Evolutionary conservation across 2,329 filamentous ascomycete genomes (phyloP).

Genomic region (Sporothrix variecibatus): DNA sequence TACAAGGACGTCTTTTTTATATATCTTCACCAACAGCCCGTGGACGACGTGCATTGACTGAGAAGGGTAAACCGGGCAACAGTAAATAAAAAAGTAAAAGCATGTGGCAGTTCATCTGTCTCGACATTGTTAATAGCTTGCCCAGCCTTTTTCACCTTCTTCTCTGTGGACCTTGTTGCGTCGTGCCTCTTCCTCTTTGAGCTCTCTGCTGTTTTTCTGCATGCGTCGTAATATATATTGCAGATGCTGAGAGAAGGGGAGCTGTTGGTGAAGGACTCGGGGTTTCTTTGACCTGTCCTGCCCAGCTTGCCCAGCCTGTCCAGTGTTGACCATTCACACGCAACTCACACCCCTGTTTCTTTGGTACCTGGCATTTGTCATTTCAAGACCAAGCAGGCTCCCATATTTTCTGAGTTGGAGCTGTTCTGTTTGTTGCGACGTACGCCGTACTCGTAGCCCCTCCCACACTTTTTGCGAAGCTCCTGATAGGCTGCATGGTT

Average conservation of each 20-base stretch:
- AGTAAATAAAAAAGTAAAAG: not conserved
- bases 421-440: not conserved
- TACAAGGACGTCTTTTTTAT: not conserved
- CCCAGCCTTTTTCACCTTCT: not conserved
- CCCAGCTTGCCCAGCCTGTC: not conserved
- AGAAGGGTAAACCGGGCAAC: not conserved
- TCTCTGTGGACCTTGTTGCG: not conserved
- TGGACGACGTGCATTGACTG: not conserved
- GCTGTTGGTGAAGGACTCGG: not conserved
- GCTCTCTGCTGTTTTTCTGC: not conserved
- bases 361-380: slow-evolving; percentile 9
- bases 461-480: not conserved
- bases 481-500: not conserved
- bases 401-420: not conserved
- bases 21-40: not conserved
- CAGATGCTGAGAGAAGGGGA: not conserved
- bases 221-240: slow-evolving; percentile 12
- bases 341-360: not conserved
- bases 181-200: slow-evolving; percentile 8
- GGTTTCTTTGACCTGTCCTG: no score
- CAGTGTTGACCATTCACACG: not conserved
- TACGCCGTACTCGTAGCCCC: not conserved
- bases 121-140: not conserved
- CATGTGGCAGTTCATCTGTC: not conserved
- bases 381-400: slow-evolving; percentile 13